phyloP scores from a whole-genome alignment of 352 stramenopile species.

The Phytophthora brassicae region DNA sequence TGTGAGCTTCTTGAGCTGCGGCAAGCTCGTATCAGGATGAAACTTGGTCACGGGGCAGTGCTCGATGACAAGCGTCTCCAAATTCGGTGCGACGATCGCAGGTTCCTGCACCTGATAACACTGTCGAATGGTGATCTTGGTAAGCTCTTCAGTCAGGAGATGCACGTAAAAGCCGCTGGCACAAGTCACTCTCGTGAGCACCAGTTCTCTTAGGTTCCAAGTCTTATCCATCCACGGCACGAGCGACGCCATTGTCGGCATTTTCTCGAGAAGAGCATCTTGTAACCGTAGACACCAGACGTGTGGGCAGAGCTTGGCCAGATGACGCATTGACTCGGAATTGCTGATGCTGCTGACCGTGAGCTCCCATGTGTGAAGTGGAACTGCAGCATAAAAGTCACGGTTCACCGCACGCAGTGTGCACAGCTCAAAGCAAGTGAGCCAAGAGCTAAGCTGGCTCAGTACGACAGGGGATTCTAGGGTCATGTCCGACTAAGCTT shows the following conservation, averaged over 20 bases:
- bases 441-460: constrained; percentile 48
- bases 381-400: constrained; percentile 28
- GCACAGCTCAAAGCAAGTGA: constrained; percentile 46
- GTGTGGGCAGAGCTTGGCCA: constrained; percentile 41
- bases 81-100: constrained; percentile 31
- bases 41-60: constrained; percentile 52
- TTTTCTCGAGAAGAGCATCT: constrained; percentile 31
- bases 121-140: constrained; percentile 46
- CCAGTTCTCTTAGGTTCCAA: constrained; percentile 45
- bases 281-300: constrained; percentile 43
- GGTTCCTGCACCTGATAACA: constrained; percentile 65
- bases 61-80: constrained; percentile 44
- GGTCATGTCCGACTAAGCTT: constrained; percentile 14
- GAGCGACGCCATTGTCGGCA: constrained; percentile 38
- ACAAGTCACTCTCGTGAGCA: constrained; percentile 48
- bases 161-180: constrained; percentile 50
- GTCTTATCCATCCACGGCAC: constrained; percentile 24
- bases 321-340: constrained; percentile 22
- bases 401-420: constrained; percentile 33
- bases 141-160: constrained; percentile 45
- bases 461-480: constrained; percentile 35
- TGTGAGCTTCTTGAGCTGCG: constrained; percentile 43
- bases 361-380: constrained; percentile 49
- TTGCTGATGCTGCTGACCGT: constrained; percentile 33
- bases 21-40: constrained; percentile 42